Percentiles rank a stretch among this genome's conserved stretches.
phyloP scores from a whole-genome alignment of 2,329 filamentous ascomycete species.

The Epichloe elymi region DNA sequence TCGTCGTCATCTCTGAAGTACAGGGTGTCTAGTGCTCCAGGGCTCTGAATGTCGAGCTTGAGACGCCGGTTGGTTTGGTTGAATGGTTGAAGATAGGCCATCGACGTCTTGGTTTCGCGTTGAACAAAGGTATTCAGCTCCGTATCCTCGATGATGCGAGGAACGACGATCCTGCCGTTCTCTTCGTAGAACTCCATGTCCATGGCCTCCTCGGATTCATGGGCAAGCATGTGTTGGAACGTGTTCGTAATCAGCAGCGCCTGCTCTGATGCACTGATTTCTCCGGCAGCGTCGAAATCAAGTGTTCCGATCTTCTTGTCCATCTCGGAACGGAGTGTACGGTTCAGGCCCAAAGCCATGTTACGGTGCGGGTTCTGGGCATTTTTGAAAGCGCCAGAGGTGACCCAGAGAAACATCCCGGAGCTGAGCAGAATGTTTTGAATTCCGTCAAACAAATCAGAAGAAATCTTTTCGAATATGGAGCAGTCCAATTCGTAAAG shows the following conservation, averaged over 20 bases:
- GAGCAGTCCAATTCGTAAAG: constrained; percentile 29
- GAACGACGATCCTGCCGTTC: constrained; percentile 15
- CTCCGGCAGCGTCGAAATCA: constrained; percentile 26
- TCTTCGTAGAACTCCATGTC: constrained; percentile 19
- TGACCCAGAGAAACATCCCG: constrained; percentile 26
- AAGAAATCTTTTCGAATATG: constrained; percentile 26
- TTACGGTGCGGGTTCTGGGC: constrained; percentile 25
- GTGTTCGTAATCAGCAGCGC: background rate
- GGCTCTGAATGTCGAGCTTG: constrained; percentile 25
- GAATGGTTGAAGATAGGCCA: constrained; percentile 24
- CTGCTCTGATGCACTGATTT: constrained; percentile 2
- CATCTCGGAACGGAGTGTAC: constrained; percentile 33
- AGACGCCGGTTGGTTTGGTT: constrained; percentile 19
- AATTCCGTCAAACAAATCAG: background rate
- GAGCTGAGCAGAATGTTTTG: constrained; percentile 8
- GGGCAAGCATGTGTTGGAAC: background rate
- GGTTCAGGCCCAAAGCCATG: constrained; percentile 31
- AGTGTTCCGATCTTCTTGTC: constrained; percentile 30
- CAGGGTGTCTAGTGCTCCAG: constrained; percentile 25
- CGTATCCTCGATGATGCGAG: constrained; percentile 14
- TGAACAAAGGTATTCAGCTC: constrained; percentile 16
- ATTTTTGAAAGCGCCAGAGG: constrained; percentile 24
- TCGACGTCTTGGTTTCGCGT: constrained; percentile 12
- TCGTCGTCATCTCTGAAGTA: constrained; percentile 25
- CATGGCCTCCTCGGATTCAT: constrained; percentile 6